Percentiles rank a stretch among this genome's conserved stretches.
Conservation (phyloP, 2,329 filamentous ascomycete species). For the Talaromyces sp. region DNA sequence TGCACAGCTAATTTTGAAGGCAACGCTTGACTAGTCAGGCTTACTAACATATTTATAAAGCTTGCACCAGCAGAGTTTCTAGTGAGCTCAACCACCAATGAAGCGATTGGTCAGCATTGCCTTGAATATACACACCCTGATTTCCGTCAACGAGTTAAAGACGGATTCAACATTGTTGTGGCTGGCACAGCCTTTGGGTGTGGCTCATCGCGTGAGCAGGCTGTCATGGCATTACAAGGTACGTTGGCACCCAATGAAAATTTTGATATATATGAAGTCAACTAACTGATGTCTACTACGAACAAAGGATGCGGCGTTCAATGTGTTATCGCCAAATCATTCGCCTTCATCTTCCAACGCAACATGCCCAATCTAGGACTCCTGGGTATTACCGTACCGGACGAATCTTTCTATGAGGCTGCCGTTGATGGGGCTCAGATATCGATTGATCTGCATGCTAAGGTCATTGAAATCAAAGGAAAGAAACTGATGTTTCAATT, state of each 20-base stretch:
- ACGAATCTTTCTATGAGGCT: conserved; percentile 35
- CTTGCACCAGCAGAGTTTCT: conserved; percentile 38
- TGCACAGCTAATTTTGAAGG: neutral
- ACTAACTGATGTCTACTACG: neutral
- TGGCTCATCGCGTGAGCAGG: conserved; percentile 43
- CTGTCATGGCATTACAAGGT: conserved; percentile 37
- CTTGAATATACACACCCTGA: conserved; percentile 36
- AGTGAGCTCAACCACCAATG: conserved; percentile 22
- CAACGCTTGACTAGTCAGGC: neutral
- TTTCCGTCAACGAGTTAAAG: conserved; percentile 33
- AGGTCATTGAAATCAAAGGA: conserved; percentile 17
- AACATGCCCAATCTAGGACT: conserved; percentile 44
- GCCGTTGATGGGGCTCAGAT: conserved; percentile 32
- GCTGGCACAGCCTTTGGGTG: conserved; percentile 44
- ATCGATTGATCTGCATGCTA: conserved; percentile 27
- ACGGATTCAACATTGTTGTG: conserved; percentile 39
- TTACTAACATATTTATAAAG: conserved; percentile 15
- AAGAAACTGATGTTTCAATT: conserved; percentile 29
- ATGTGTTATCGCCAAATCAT: conserved; percentile 42
- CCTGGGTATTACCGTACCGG: conserved; percentile 36
- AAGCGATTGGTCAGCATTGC: conserved; percentile 35
- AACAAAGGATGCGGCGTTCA: conserved; percentile 26
- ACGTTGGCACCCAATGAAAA: neutral
- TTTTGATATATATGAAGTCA: neutral
- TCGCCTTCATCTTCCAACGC: conserved; percentile 43